phyloP scores from a whole-genome alignment of 2,329 filamentous ascomycete genomes.

The Botryotinia narcissicola region DNA sequence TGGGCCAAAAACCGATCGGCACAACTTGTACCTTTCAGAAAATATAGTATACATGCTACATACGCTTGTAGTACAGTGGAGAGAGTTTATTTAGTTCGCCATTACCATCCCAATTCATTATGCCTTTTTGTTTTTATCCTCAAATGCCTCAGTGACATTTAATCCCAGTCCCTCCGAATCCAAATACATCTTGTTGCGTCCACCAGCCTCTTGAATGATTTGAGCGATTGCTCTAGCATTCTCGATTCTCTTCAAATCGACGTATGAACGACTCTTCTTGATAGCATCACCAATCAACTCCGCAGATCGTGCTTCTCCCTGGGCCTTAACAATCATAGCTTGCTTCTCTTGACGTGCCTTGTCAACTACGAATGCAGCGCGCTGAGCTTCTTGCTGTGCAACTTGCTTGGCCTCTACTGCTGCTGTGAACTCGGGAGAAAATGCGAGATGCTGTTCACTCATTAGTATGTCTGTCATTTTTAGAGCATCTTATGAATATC shows the following conservation, averaged over 20 bases:
- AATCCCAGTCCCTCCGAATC: constrained; percentile 88
- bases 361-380: constrained; percentile 96
- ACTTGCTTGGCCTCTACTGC: constrained; percentile 74
- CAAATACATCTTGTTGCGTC: constrained; percentile 90
- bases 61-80: constrained; percentile 46
- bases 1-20: background rate
- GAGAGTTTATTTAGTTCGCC: constrained; percentile 42
- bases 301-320: constrained; percentile 97
- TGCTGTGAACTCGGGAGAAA: constrained; percentile 71
- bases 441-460: constrained; percentile 59
- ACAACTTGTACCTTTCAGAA: constrained; percentile 13
- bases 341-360: constrained; percentile 99
- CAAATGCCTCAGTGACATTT: constrained; percentile 66
- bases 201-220: constrained; percentile 79
- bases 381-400: constrained; percentile 88
- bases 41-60: constrained; percentile 36
- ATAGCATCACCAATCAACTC: constrained; percentile 98
- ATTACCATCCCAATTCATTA: constrained; percentile 26
- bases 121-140: constrained; percentile 49
- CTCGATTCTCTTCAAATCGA: constrained; percentile 97
- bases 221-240: constrained; percentile 88
- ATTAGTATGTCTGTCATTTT: constrained; percentile 10
- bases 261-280: constrained; percentile 98
- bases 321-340: constrained; percentile 94
- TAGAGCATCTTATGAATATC: constrained; percentile 34